These are phyloP conservation scores for Citrus mangshanensis DNA, from an alignment of 345 rosid genomes.

Conservation along the genomic window DNA sequence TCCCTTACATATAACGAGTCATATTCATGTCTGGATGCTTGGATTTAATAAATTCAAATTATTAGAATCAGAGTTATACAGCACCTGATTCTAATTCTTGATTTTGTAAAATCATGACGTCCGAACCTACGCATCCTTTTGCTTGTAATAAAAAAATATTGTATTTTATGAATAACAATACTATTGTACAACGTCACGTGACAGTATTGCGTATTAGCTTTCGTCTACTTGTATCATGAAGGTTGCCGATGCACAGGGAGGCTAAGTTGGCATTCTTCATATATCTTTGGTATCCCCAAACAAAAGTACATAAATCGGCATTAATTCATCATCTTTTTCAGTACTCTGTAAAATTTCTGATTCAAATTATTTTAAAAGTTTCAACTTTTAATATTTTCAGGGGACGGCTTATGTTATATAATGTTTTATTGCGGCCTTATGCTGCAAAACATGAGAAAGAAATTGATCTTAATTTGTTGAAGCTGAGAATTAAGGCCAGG, in stretches of 20 bases:
- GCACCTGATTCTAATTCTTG: no score
- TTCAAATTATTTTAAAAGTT: background rate
- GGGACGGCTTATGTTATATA: conserved; percentile 57
- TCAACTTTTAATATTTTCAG: conserved; percentile 24
- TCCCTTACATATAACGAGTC: no score
- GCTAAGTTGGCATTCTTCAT: conserved; percentile 75
- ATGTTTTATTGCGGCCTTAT: conserved; percentile 47
- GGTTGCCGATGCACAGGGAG: conserved; percentile 83
- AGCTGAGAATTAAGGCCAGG: conserved; percentile 50
- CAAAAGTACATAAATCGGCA: conserved; percentile 44
- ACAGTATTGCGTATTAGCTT: no score
- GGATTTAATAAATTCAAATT: no score
- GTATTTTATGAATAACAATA: no score
- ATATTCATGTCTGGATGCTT: no score
- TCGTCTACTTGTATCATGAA: conserved; percentile 16
- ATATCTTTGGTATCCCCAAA: conserved; percentile 76
- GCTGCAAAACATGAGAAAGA: conserved; percentile 59
- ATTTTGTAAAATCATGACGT: no score
- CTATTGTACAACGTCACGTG: no score
- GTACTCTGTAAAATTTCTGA: background rate
- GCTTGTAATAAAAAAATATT: no score
- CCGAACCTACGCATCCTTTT: background rate
- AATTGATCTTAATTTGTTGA: conserved; percentile 57
- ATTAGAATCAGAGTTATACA: no score
- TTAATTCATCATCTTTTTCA: background rate